These are phyloP conservation scores for Brasenia schreberi DNA, from an alignment of 164 flowering plant species.

Conservation along the genomic window DNA sequence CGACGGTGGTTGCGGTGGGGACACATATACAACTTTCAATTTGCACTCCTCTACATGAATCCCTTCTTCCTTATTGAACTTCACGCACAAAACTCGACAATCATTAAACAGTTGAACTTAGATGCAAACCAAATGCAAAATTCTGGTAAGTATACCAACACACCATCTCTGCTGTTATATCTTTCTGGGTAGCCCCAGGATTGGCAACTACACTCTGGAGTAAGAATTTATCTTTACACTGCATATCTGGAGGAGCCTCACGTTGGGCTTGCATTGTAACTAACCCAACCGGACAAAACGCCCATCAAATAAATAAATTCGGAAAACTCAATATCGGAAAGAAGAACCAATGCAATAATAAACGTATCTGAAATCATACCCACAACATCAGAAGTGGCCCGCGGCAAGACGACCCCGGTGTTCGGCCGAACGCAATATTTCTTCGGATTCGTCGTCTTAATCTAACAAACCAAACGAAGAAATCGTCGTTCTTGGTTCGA, in stretches of 20 bases:
- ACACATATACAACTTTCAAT: slow-evolving; percentile 68
- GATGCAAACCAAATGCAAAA: background rate
- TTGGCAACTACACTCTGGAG: slow-evolving; percentile 50
- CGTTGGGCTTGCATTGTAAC: slow-evolving; percentile 77
- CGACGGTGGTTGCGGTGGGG: slow-evolving; percentile 80
- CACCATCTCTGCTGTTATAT: slow-evolving; percentile 72
- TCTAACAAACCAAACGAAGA: slow-evolving; percentile 19
- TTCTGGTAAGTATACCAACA: background rate
- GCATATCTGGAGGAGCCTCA: slow-evolving; percentile 54
- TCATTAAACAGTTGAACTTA: background rate
- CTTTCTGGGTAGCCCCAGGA: slow-evolving; percentile 44
- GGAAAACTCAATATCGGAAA: background rate
- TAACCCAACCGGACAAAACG: slow-evolving; percentile 5
- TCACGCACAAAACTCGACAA: background rate
- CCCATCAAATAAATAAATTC: background rate
- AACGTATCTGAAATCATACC: slow-evolving; percentile 18
- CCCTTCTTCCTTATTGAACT: slow-evolving; percentile 83
- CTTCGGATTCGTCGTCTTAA: slow-evolving; percentile 83
- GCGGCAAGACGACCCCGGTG: slow-evolving; percentile 64
- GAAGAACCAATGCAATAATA: slow-evolving; percentile 1
- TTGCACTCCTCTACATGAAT: slow-evolving; percentile 74
- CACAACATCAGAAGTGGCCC: slow-evolving; percentile 46
- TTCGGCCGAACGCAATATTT: slow-evolving; percentile 79
- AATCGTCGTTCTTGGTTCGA: background rate
- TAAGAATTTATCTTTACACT: slow-evolving; percentile 83